These are phyloP conservation scores for Chaetomiaceae sp. DNA, from an alignment of 2,329 filamentous ascomycete species.

Conservation along the genomic window DNA sequence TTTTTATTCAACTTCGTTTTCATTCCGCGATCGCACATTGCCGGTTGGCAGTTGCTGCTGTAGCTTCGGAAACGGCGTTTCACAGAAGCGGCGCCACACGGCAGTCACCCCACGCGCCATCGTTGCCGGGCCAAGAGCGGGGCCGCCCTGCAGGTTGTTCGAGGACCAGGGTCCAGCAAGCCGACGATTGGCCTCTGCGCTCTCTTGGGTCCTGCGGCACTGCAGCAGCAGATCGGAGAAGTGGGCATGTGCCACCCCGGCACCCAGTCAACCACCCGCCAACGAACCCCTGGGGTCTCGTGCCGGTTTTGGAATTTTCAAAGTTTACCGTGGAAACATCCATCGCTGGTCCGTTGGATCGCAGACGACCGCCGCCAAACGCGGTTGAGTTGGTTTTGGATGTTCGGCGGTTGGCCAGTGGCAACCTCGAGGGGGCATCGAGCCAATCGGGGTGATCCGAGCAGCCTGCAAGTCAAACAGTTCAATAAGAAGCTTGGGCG, in stretches of 20 bases:
- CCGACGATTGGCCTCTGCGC: constrained; percentile 11
- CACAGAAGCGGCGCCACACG: no score
- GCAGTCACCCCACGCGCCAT: constrained; percentile 7
- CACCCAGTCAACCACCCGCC: constrained; percentile 13
- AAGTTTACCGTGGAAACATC: not conserved
- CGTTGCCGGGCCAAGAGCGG: constrained; percentile 14
- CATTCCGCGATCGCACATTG: no score
- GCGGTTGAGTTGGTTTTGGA: not conserved
- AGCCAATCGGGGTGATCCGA: constrained; percentile 5
- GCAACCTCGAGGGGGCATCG: not conserved
- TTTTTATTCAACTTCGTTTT: no score
- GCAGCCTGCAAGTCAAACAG: not conserved
- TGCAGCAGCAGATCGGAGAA: constrained; percentile 10
- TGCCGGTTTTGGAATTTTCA: not conserved
- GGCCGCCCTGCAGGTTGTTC: not conserved
- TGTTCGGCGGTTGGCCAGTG: not conserved
- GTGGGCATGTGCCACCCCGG: constrained; percentile 10
- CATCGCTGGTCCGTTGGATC: not conserved
- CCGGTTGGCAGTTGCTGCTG: no score
- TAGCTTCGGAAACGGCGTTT: no score
- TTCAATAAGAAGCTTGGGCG: constrained; percentile 3
- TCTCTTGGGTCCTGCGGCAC: no score
- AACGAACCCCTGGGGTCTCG: not conserved
- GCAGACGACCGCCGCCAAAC: not conserved
- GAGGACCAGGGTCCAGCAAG: not conserved